Evolutionary conservation across 805 yeast genomes (phyloP), one percentile per base, ranked within the genome.

Genomic region (Kockiozyma suomiensis): DNA sequence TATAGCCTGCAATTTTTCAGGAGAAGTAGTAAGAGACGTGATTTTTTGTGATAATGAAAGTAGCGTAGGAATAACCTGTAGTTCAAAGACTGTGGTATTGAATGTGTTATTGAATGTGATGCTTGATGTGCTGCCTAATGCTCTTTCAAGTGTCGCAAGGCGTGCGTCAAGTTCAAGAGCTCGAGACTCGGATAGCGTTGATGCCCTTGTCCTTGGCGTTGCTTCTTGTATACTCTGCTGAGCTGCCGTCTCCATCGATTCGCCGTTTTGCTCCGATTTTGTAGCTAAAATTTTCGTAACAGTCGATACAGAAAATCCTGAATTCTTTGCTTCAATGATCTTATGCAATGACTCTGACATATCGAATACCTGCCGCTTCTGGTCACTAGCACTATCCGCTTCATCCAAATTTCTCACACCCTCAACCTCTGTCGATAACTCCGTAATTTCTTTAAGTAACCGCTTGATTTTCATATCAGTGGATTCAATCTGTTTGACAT

Each of bases 61-160:
- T 19, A 61, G 40, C 10, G 61, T 56, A 4, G 64, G 64, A 8
- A 60, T 46, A 17, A 60, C 25, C 7, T 61, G 64, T 25, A 41
- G 54, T 13, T 60, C 64, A 12, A 48, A 54, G 13, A 46, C 51
- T 12, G 64, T 41, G 8, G 53, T 37, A 21, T 30, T 26, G 43
- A 58, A 49, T 10, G 54, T 28, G 38, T 46, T 41, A 7, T 19
- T 17, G 38, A 43, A 53, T 4, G 48, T 15, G 13, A 58, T 28
- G 43, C 55, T 54, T 21, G 53, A 19, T 5, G 64, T 38, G 26
- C 46, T 52, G 19, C 61, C 61, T 15, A 60, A 43, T 17, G 58
- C 53, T 13, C 35, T 46, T 42, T 61, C 65, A 17, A 61, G 26
- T 7, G 23, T 35, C 17, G 62, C 58, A 13, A 61, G 33, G 4